Evolutionary conservation across 352 stramenopile species (phyloP).

Genomic region (Phytophthora crassamura): DNA sequence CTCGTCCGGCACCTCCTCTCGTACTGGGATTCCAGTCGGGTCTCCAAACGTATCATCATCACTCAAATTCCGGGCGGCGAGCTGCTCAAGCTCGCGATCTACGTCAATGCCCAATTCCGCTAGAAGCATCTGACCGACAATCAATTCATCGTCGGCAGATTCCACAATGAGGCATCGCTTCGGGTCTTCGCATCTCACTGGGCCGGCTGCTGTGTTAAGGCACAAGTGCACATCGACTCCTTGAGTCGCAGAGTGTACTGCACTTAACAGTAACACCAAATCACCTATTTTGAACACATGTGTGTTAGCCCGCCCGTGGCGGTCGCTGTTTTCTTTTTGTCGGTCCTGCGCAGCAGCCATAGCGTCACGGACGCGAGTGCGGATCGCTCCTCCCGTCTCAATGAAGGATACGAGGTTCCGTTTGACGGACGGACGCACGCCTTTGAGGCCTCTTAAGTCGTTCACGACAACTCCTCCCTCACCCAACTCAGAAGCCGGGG

Average conservation of each 20-base stretch:
- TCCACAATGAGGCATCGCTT: constrained; percentile 15
- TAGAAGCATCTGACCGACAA: background rate
- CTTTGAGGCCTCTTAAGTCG: no score
- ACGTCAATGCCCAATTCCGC: constrained; percentile 1
- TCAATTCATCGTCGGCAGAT: constrained; percentile 6
- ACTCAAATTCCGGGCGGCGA: background rate
- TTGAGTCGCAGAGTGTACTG: constrained; percentile 5
- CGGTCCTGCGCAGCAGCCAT: no score
- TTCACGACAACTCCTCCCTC: no score
- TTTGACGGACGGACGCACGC: no score
- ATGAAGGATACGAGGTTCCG: no score
- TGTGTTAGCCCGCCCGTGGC: no score
- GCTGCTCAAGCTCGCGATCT: constrained; percentile 6
- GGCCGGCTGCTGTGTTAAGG: constrained; percentile 10
- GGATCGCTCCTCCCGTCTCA: no score
- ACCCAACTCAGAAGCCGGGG: no score
- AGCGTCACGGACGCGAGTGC: no score
- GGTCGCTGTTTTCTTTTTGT: no score
- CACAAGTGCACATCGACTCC: constrained; percentile 7
- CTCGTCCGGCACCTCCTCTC: background rate
- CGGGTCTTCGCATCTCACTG: constrained; percentile 7
- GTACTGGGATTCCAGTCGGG: background rate
- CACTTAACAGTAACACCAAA: no score
- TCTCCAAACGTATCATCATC: constrained; percentile 2
- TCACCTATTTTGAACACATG: no score